phyloP scores from a whole-genome alignment of 305 asterid species.

The Fraxinus floribunda region DNA sequence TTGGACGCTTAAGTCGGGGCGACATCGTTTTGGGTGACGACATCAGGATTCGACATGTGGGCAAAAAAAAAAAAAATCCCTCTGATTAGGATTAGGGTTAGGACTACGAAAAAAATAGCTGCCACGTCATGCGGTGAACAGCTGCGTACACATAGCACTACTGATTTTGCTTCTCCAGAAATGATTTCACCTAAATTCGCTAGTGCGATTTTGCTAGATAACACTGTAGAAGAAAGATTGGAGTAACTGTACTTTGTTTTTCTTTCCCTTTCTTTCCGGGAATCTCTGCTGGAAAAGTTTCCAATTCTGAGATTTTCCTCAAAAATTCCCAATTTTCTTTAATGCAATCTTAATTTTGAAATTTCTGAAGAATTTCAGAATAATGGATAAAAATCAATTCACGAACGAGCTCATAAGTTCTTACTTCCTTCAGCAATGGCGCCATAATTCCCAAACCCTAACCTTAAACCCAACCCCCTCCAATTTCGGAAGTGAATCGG shows the following conservation, averaged over 20 bases:
- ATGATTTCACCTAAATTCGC: not conserved
- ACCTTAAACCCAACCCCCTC: conserved; percentile 22
- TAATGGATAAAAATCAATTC: conserved; percentile 41
- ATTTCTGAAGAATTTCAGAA: not conserved
- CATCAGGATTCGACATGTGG: too few relatives aligned
- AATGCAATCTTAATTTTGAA: not conserved
- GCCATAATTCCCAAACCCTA: conserved; percentile 42
- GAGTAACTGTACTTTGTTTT: not conserved
- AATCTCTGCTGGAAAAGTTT: not conserved
- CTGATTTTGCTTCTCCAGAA: not conserved
- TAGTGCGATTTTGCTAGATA: not conserved
- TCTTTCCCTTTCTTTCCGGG: not conserved
- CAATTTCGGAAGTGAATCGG: conserved; percentile 30
- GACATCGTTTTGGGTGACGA: too few relatives aligned
- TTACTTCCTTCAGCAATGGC: conserved; percentile 51
- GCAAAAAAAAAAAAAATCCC: too few relatives aligned
- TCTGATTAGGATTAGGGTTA: too few relatives aligned
- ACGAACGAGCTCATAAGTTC: conserved; percentile 40
- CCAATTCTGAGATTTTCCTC: not conserved
- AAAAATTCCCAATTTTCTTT: not conserved
- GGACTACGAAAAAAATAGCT: too few relatives aligned
- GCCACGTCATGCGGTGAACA: too few relatives aligned
- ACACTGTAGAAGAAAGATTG: not conserved
- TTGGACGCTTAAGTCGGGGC: too few relatives aligned
- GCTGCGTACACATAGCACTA: too few relatives aligned